A percentile compares a stretch with the other conserved stretches of the same genome.
These are phyloP conservation scores for Piromyces finnis DNA, from an alignment of 192 early-diverging fungal genomes.

Conservation along the genomic window DNA sequence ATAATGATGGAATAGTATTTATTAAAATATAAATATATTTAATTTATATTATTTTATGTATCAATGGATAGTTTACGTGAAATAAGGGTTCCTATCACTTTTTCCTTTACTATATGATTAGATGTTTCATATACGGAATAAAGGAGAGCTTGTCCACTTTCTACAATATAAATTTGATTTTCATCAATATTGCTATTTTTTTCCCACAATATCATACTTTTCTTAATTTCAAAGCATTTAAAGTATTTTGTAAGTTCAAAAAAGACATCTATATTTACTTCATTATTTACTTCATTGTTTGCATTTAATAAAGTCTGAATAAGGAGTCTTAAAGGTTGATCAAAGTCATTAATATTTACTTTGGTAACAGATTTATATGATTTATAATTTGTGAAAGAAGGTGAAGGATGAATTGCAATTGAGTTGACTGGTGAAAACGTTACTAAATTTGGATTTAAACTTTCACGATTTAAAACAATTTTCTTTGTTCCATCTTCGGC, in stretches of 20 bases:
- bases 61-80: neutral
- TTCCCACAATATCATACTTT: neutral
- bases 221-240: neutral
- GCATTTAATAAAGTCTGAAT: neutral
- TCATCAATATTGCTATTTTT: neutral
- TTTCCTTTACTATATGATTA: neutral
- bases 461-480: neutral
- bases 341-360: neutral
- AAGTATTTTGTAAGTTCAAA: neutral
- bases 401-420: no score
- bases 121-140: neutral
- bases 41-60: no score
- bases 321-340: neutral
- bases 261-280: neutral
- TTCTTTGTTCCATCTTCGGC: neutral
- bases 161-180: neutral
- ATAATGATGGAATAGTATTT: no score
- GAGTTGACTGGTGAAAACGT: no score
- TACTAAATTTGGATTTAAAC: no score
- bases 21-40: no score
- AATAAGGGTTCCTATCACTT: neutral
- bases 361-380: neutral
- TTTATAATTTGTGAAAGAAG: no score
- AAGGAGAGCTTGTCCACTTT: neutral
- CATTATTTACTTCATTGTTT: neutral